Evolutionary conservation across 441 rosid genomes (phyloP), one percentile per base, ranked within the genome.

Genomic region (Dalechampia spathulata): DNA sequence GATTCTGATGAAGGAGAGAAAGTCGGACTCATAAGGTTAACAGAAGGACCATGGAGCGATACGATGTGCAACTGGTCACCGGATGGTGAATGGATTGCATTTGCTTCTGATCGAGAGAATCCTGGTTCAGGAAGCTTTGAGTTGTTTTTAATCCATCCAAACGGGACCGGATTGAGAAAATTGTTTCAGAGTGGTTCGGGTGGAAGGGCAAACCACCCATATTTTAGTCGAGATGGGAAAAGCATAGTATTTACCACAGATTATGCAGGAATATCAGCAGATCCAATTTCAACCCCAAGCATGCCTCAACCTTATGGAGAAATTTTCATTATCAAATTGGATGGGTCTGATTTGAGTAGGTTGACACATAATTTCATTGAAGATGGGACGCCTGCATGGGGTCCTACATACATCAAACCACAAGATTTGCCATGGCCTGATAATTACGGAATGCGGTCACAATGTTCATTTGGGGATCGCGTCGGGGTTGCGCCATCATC

Each of bases 361-460:
- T 57, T 80, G 62, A 87, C 96, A 7, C 94, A 85, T 38, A 87
- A 87, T 44, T 81, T 86, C 0, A 87, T 70, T 19, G 97, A 90
- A 69, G 97, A 90, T 76, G 97, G 97, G 48, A 90, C 97, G 30
- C 94, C 97, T 0, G 73, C 78, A 0, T 90, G 96, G 96, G 81
- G 82, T 10, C 91, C 87, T 1, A 42, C 52, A 15, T 76, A 66
- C 37, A 75, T 87, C 0, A 32, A 41, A 50, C 87, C 97, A 1
- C 51, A 10, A 1, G 80, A 87, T 8, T 84, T 86, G 62, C 74
- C 58, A 58, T 66, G 73, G 65, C 72, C 69, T 0, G n/a, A n/a
- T n/a, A 62, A 60, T 52, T 49, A 60, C 41, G 69, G 65, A 57
- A 2, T 36, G 2, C 11, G 10, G 2, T 50, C 70, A 0, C 61